phyloP scores from a whole-genome alignment of 345 rosid species.

The Barbarea vulgaris region DNA sequence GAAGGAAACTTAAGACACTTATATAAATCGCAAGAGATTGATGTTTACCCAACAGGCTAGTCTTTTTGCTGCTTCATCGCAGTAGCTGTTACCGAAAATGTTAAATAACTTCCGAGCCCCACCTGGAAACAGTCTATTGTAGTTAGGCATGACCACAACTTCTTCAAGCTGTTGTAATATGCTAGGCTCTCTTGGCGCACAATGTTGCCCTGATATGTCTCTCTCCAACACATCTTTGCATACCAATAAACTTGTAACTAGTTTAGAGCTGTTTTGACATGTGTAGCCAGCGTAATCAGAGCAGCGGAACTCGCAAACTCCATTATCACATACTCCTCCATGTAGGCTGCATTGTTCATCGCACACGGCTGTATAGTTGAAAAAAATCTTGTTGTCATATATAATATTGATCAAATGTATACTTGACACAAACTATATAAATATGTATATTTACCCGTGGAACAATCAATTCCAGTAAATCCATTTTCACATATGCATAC shows the following conservation, averaged over 20 bases:
- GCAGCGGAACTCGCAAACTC: constrained; percentile 98
- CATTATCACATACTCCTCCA: constrained; percentile 99
- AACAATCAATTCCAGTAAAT: constrained; percentile 90
- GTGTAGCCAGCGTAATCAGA: constrained; percentile 98
- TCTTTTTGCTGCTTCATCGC: constrained; percentile 86
- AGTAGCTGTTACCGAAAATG: constrained; percentile 74
- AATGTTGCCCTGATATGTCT: constrained; percentile 76
- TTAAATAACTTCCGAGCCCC: constrained; percentile 86
- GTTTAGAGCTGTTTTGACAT: constrained; percentile 93
- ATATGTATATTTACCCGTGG: constrained; percentile 65
- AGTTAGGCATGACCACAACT: constrained; percentile 96
- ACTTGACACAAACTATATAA: not conserved
- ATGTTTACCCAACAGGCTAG: constrained; percentile 93
- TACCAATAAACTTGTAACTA: constrained; percentile 75
- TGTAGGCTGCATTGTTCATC: constrained; percentile 99
- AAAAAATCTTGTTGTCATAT: not conserved
- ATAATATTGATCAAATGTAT: not conserved
- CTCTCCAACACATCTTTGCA: constrained; percentile 86
- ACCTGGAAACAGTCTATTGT: constrained; percentile 82
- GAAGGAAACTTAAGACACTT: not conserved
- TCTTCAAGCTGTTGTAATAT: constrained; percentile 95
- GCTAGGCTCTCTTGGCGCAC: constrained; percentile 95
- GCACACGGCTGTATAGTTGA: constrained; percentile 69
- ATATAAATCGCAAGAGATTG: not conserved
- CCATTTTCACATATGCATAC: constrained; percentile 75